A percentile compares a stretch with the other conserved stretches of the same genome.
phyloP scores from a whole-genome alignment of 2,329 filamentous ascomycete genomes.

The Reticulascus tulasneorum region DNA sequence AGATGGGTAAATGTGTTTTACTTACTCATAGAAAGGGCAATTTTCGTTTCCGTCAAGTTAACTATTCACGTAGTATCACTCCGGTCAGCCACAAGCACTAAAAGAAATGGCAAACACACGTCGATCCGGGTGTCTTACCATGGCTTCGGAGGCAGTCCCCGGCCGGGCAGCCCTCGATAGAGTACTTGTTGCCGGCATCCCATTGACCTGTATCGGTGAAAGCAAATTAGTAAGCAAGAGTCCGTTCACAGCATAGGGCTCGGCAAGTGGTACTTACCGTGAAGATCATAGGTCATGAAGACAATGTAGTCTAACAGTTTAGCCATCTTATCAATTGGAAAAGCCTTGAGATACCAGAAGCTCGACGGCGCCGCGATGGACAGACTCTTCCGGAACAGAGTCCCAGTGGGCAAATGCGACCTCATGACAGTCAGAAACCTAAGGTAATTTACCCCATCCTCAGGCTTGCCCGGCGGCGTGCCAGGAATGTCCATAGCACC shows the following conservation, averaged over 20 bases:
- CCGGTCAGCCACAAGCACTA: no score
- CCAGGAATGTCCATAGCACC: slow-evolving; percentile 26
- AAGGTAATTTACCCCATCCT: slow-evolving; percentile 27
- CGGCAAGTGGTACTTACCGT: slow-evolving; percentile 28
- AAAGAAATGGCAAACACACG: no score
- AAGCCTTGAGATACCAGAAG: slow-evolving; percentile 32
- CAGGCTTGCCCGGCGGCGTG: slow-evolving; percentile 20
- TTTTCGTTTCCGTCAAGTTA: no score
- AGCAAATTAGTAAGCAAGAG: no score
- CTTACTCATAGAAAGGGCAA: no score
- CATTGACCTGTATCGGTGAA: background rate
- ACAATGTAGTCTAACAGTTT: slow-evolving; percentile 26
- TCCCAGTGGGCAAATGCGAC: slow-evolving; percentile 1
- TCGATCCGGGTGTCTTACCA: slow-evolving; percentile 35
- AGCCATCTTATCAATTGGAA: slow-evolving; percentile 27
- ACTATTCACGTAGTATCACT: no score
- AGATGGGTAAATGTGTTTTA: no score
- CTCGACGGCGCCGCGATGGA: slow-evolving; percentile 33
- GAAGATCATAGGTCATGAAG: slow-evolving; percentile 30
- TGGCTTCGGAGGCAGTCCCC: slow-evolving; percentile 30
- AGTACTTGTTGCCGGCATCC: slow-evolving; percentile 21
- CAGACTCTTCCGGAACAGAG: slow-evolving; percentile 17
- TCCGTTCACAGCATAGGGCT: background rate
- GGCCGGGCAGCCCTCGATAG: slow-evolving; percentile 19
- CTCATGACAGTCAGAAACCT: slow-evolving; percentile 20